Base-by-base conservation (phyloP, 495 filamentous ascomycete genomes). In the Barbatosphaeria neglecta region DNA sequence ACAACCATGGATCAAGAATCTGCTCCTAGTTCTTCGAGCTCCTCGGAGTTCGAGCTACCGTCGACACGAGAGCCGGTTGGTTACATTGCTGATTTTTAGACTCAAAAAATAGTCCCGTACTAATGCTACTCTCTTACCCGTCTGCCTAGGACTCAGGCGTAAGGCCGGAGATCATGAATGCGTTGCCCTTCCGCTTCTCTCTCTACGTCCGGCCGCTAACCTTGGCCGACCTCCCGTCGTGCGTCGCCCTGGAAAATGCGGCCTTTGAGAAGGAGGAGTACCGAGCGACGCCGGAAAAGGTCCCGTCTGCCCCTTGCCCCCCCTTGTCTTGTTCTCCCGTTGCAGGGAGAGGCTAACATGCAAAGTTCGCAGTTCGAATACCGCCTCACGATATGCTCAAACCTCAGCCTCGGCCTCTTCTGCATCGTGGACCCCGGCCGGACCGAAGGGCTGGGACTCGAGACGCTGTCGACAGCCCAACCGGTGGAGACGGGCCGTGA, bases 321-420 rank as follows among this genome's bases (percentile, higher is more conserved):
- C 28, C 41, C n/a, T 39, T 37, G 43, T 41, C 25, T 41, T 20
- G 31, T n/a, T 51, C 23, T 39, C 16, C 15, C 37, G 5, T 22
- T 37, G 16, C n/a, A n/a, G n/a, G n/a, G n/a, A n/a, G n/a, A n/a
- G n/a, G n/a, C n/a, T n/a, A n/a, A n/a, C n/a, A n/a, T n/a, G n/a
- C n/a, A n/a, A n/a, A n/a, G n/a, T n/a, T n/a, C 3, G 17, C 28
- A 95, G 90, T 83, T 95, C 53, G 65, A 74, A 22, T 95, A 95
- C 59, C 86, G 89, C 44, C 79, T 97, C 15, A 76, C 72, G 15
- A 70, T 69, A 52, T 90, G 85, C 57, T 78, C 83, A n/a, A 83
- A 90, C 53, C 75, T 95, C 33, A 82, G 75, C 56, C 63, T 92
- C 35, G 90, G 90, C 24, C 67, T 97, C 47, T 95, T 83, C 65